Evolutionary conservation across 1,284 basidiomycete species (phyloP).

Genomic region (Agroathelia rolfsii): DNA sequence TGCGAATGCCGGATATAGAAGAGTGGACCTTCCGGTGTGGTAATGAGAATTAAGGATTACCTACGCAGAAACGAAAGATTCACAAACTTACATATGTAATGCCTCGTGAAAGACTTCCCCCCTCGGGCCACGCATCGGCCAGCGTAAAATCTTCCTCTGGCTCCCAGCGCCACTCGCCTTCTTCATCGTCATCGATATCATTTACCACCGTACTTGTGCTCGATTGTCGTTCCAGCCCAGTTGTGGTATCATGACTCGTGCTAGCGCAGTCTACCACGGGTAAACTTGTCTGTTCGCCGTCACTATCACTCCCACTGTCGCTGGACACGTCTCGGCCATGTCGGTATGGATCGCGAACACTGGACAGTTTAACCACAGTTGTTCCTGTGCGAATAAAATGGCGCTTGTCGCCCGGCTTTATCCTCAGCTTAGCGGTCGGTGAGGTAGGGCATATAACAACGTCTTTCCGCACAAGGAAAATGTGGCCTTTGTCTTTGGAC

Average conservation of each 20-base stretch:
- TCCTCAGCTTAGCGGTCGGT: too few relatives aligned
- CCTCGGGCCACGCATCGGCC: slow-evolving; percentile 44
- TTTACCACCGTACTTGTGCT: too few relatives aligned
- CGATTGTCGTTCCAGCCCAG: too few relatives aligned
- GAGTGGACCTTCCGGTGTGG: background rate
- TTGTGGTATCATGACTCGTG: too few relatives aligned
- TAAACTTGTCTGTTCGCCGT: too few relatives aligned
- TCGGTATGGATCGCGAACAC: slow-evolving; percentile 43
- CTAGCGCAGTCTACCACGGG: too few relatives aligned
- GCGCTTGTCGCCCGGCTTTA: slow-evolving; percentile 37
- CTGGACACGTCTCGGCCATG: slow-evolving; percentile 25
- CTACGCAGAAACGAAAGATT: background rate
- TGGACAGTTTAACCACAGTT: slow-evolving; percentile 45
- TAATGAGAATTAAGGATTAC: slow-evolving; percentile 6
- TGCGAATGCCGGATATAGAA: slow-evolving; percentile 19
- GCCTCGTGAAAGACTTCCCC: slow-evolving; percentile 33
- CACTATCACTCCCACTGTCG: slow-evolving; percentile 20
- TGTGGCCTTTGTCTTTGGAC: slow-evolving; percentile 26
- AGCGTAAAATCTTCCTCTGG: slow-evolving; percentile 55
- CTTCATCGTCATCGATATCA: slow-evolving; percentile 14
- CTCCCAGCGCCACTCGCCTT: slow-evolving; percentile 43
- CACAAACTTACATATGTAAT: slow-evolving; percentile 48
- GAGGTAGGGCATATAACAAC: too few relatives aligned
- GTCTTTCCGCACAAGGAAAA: slow-evolving; percentile 49
- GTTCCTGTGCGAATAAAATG: slow-evolving; percentile 42